Conservation (phyloP, 1,284 basidiomycete species). For the Meira nashicola region DNA sequence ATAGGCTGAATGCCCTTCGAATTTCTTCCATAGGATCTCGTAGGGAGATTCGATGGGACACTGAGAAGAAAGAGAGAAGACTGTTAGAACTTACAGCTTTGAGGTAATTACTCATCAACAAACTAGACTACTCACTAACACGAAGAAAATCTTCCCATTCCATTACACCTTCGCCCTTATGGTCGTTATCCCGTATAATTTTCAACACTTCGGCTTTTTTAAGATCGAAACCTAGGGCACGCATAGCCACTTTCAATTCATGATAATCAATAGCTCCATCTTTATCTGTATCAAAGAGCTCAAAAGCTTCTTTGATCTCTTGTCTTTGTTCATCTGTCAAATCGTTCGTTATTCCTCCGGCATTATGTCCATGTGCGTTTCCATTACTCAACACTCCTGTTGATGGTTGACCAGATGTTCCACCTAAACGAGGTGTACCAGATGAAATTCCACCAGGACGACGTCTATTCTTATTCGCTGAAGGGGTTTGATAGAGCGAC, state of each 20-base stretch:
- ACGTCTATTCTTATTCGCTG: constrained; percentile 1
- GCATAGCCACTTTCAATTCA: constrained; percentile 97
- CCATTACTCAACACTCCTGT: too few species aligned
- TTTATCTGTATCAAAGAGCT: constrained; percentile 98
- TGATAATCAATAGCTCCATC: constrained; percentile 81
- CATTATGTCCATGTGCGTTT: background rate
- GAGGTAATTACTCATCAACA: background rate
- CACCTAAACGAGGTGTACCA: background rate
- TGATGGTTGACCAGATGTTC: too few species aligned
- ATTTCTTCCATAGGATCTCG: constrained; percentile 97
- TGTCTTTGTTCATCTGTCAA: constrained; percentile 91
- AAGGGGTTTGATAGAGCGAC: constrained; percentile 1
- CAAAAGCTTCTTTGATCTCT: constrained; percentile 98
- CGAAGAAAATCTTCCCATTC: constrained; percentile 90
- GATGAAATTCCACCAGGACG: background rate
- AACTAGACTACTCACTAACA: constrained; percentile 70
- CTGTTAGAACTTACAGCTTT: background rate
- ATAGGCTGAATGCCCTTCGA: constrained; percentile 86
- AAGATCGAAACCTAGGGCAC: constrained; percentile 92
- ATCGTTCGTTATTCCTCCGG: constrained; percentile 17
- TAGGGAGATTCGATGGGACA: constrained; percentile 86
- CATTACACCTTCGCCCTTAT: constrained; percentile 82
- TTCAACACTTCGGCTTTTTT: constrained; percentile 98
- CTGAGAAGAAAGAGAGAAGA: constrained; percentile 56
- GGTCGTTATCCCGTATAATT: constrained; percentile 85